Conservation (phyloP, 768 basidiomycete species). For the Podaxis carcinomalis region DNA sequence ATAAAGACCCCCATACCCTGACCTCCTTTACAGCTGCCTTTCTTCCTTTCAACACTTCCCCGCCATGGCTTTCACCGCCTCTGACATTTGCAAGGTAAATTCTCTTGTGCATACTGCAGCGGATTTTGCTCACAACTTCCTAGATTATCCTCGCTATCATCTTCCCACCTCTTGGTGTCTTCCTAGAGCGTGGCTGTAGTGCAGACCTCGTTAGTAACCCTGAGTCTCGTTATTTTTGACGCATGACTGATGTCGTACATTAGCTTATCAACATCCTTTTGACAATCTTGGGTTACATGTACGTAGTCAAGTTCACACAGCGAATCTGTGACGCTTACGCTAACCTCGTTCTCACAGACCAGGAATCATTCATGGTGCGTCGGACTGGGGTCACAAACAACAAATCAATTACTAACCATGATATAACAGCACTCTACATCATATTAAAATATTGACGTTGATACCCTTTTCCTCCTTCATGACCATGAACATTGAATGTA, state of each 20-base stretch:
- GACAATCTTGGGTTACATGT: slow-evolving; percentile 79
- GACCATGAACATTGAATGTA: not conserved
- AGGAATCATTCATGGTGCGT: slow-evolving; percentile 68
- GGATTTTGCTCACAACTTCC: slow-evolving; percentile 11
- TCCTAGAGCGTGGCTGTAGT: slow-evolving; percentile 81
- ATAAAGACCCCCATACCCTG: slow-evolving; percentile 2
- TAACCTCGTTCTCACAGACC: slow-evolving; percentile 40
- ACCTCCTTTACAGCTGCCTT: not conserved
- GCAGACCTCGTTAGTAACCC: slow-evolving; percentile 60
- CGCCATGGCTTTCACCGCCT: slow-evolving; percentile 64
- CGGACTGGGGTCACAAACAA: not conserved
- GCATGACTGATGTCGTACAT: slow-evolving; percentile 11
- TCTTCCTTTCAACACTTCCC: not conserved
- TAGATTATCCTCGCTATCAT: slow-evolving; percentile 61
- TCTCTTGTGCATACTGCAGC: not conserved
- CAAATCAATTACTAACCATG: slow-evolving; percentile 12
- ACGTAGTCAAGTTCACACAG: slow-evolving; percentile 24
- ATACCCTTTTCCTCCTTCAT: slow-evolving; percentile 2
- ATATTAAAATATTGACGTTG: slow-evolving; percentile 64
- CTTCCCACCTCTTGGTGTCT: slow-evolving; percentile 82
- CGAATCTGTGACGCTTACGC: not conserved
- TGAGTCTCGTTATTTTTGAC: not conserved
- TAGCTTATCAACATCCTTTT: slow-evolving; percentile 72
- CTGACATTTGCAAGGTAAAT: slow-evolving; percentile 77
- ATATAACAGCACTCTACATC: slow-evolving; percentile 64